A percentile compares a stretch with the other conserved stretches of the same genome.
phyloP scores from a whole-genome alignment of 2,329 filamentous ascomycete genomes.

The Fonsecaea nubica region DNA sequence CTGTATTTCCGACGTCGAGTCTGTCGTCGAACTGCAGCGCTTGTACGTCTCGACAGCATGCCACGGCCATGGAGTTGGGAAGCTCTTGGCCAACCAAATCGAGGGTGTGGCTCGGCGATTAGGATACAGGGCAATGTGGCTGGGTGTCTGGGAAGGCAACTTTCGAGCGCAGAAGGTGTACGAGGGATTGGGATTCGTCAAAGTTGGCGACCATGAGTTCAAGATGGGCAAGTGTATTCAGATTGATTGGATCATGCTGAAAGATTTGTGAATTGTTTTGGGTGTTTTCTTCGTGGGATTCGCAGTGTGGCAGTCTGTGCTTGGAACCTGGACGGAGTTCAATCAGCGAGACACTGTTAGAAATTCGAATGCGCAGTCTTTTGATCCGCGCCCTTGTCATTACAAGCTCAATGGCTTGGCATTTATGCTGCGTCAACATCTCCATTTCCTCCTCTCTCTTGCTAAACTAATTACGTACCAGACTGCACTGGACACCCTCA shows the following conservation, averaged over 20 bases:
- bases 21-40: slow-evolving; percentile 34
- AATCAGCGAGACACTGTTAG: no score
- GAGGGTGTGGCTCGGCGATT: slow-evolving; percentile 23
- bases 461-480: background rate
- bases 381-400: background rate
- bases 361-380: no score
- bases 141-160: slow-evolving; percentile 39
- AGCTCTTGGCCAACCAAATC: slow-evolving; percentile 19
- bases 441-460: background rate
- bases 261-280: slow-evolving; percentile 27
- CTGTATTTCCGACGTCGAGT: slow-evolving; percentile 29
- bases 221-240: slow-evolving; percentile 38
- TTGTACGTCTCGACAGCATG: slow-evolving; percentile 31
- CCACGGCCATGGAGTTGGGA: slow-evolving; percentile 31
- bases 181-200: slow-evolving; percentile 30
- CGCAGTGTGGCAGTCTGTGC: no score
- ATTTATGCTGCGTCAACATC: background rate
- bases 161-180: slow-evolving; percentile 36
- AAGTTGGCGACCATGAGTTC: slow-evolving; percentile 37
- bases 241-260: slow-evolving; percentile 38
- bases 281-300: background rate
- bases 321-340: background rate
- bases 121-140: slow-evolving; percentile 32
- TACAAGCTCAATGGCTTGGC: background rate
- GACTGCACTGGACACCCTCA: background rate